Base-by-base conservation (phyloP, 2,329 filamentous ascomycete species). In the Cordyceps fumosorosea region DNA sequence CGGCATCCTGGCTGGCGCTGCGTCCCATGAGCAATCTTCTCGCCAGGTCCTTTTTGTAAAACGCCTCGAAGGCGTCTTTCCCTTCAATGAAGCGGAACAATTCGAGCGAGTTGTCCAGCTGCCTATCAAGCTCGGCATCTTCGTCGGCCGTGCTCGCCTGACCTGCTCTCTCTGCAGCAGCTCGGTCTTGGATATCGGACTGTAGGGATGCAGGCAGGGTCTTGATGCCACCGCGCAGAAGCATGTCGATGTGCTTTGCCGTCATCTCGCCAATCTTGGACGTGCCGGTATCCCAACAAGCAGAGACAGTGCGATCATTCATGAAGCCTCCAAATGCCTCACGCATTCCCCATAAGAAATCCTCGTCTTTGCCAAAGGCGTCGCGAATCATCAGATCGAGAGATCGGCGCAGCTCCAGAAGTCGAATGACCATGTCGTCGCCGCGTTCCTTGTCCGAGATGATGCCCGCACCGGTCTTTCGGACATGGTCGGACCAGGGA, bases 221-320 rank as follows among this genome's bases (percentile, higher is more conserved):
- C 73, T 96, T 98, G 53, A 93, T 81, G 1, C 95, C 96, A 56
- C 91, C 91, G 61, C 92, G 87, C 37, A 99, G 82, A 22, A 99
- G 80, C 77, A 89, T 82, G 74, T 99, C 95, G 65, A 99, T 89
- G 69, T 98, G 93, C 75, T 97, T 98, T 34, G 95, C 96, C 68
- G 97, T 96, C 93, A 98, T 96, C 78, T 99, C 95, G 56, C 93
- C 95, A 16, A 96, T 91, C 79, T 96, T 98, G 20, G 92, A 91
- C 62, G 93, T 96, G 62, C 92, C 89, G 0, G 90, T 91, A 57
- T 86, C 85, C 84, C 89, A 93, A 5, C 85, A 87, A 5, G 86
- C 80, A 8, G 84, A 82, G 1, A 84, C 86, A 70, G 88, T 89
- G 71, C 89, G 89, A 73, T 95, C 90, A 73, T 99, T 99, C 81